These are phyloP conservation scores for Furcasterigmium sp. DNA, from an alignment of 2,329 filamentous ascomycete genomes.

Conservation along the genomic window DNA sequence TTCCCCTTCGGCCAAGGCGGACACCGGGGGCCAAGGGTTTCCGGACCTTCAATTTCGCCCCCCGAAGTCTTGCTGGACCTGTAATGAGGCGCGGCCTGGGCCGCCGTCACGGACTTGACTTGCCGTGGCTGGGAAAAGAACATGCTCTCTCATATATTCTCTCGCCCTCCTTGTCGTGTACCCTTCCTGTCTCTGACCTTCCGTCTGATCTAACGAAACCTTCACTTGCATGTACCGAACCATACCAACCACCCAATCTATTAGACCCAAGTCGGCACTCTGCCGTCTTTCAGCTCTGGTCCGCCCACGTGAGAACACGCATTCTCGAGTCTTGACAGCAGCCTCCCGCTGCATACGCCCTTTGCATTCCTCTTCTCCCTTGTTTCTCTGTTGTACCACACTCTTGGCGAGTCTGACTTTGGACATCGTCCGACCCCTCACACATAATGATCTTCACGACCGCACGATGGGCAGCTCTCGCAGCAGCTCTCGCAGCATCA, in stretches of 20 bases:
- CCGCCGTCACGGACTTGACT: too few species aligned
- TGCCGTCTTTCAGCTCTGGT: background rate
- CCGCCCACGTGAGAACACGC: constrained; percentile 4
- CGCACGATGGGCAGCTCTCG: constrained; percentile 12
- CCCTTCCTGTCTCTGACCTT: background rate
- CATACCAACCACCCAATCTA: background rate
- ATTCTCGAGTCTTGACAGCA: too few species aligned
- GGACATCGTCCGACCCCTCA: background rate
- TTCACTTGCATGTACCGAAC: background rate
- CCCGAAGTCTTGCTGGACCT: too few species aligned
- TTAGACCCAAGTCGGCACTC: background rate
- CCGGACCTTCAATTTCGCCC: background rate
- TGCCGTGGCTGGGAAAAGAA: too few species aligned
- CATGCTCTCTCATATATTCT: too few species aligned
- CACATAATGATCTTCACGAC: constrained; percentile 8
- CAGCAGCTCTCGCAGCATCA: constrained; percentile 14
- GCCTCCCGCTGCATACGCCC: too few species aligned
- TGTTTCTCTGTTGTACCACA: background rate
- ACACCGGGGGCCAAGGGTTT: background rate
- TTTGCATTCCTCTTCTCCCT: background rate
- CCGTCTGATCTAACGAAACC: background rate
- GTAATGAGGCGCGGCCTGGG: too few species aligned
- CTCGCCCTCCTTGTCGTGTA: too few species aligned
- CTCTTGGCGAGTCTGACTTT: background rate
- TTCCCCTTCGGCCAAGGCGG: background rate